A percentile compares a stretch with the other conserved stretches of the same genome.
These are phyloP conservation scores for Podaxis sp. DNA, from an alignment of 768 basidiomycete genomes.

Conservation along the genomic window DNA sequence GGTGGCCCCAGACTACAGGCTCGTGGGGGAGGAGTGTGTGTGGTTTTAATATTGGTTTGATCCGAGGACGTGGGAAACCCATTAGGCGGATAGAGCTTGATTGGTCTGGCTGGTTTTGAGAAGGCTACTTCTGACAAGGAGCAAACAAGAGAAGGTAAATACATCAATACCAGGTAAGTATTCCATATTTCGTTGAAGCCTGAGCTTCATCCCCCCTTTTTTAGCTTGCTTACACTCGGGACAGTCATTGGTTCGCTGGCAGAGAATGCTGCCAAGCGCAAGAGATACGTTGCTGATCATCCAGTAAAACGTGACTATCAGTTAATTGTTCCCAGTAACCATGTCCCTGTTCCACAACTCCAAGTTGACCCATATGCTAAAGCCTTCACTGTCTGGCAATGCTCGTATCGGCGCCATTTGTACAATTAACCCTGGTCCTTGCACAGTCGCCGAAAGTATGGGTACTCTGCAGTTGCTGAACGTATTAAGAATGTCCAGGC, in stretches of 20 bases:
- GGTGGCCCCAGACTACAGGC: constrained; percentile 69
- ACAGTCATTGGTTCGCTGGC: constrained; percentile 90
- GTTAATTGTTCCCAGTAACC: constrained; percentile 51
- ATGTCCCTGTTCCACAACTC: constrained; percentile 95
- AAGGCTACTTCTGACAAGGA: constrained; percentile 96
- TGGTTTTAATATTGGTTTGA: not conserved
- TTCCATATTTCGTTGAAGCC: not conserved
- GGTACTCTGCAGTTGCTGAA: constrained; percentile 91
- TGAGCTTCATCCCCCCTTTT: constrained; percentile 12
- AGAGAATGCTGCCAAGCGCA: constrained; percentile 80
- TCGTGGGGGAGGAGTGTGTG: constrained; percentile 69
- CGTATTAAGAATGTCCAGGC: constrained; percentile 88
- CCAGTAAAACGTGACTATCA: not conserved
- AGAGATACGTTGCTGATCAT: constrained; percentile 44
- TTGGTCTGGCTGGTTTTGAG: constrained; percentile 95
- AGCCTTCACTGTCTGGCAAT: constrained; percentile 93
- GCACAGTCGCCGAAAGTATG: constrained; percentile 79
- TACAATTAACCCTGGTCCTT: constrained; percentile 85
- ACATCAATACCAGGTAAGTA: constrained; percentile 85
- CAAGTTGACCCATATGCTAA: constrained; percentile 90
- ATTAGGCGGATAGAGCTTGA: constrained; percentile 62
- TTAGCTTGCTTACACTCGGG: constrained; percentile 86
- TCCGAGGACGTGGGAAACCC: not conserved
- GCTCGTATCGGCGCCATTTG: constrained; percentile 96
- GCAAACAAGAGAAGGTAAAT: constrained; percentile 89